Base-by-base conservation (phyloP, 2,329 filamentous ascomycete genomes). In the Colletotrichum destructivum region DNA sequence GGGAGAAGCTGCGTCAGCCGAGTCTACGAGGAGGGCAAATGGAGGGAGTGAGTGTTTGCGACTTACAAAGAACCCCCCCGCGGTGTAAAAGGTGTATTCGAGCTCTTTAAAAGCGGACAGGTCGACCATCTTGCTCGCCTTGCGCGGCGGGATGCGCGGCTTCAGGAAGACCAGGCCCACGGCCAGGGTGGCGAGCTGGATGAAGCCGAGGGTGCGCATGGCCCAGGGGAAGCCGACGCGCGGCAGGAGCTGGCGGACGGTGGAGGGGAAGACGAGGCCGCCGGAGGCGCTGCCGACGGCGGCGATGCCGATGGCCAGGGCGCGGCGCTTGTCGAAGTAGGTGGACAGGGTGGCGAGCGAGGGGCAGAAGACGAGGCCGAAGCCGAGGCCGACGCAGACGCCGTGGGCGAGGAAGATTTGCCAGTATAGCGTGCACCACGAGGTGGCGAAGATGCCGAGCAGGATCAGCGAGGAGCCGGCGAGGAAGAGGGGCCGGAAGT, bases 321-420 rank as follows among this genome's bases (percentile, higher is more conserved):
- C 86, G 68, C 88, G 84, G 66, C 83, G 85, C 51, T 82, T 84
- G 46, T 84, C 83, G 76, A 92, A 92, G 73, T 92, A 92, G n/a
- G 89, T 87, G 0, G 90, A 87, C 15, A 92, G 79, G 11, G 92
- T 83, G 12, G 90, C 88, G 26, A 92, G 82, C 4, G 87, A 85
- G 0, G 90, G 87, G 13, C 88, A 84, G 76, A 89, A 91, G 9
- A 89, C 81, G 63, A 86, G 85, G 0, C 89, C 90, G 23, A 86
- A 85, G 0, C 88, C 89, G 1, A 88, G 65, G 0, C 87, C 87
- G 7, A 84, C 76, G 54, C 86, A 84, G 2, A 87, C 75, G 5
- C 87, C 86, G 73, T 88, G 87, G 0, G 85, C 81, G 1, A 88
- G 78, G 55, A 88, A 79, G 5, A 87, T 76, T 52, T 88, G 86